phyloP scores from a whole-genome alignment of 208 protist species.

The Zelonia costaricensis region DNA sequence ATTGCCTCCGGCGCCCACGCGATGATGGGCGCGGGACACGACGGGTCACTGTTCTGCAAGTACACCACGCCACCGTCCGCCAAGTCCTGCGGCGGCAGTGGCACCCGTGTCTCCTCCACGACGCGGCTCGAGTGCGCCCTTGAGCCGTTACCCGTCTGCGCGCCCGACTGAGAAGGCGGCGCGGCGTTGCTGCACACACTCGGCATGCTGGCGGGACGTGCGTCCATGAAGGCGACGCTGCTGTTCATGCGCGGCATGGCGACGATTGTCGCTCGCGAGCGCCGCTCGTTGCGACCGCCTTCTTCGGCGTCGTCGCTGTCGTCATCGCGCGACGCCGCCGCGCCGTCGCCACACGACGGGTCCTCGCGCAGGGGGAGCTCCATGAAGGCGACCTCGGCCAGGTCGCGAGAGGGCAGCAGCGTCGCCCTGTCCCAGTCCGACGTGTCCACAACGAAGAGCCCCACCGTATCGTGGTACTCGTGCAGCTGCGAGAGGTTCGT shows the following conservation, averaged over 20 bases:
- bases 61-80: slow-evolving; percentile 10
- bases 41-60: slow-evolving; percentile 23
- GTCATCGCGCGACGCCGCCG: neutral
- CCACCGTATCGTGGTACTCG: slow-evolving; percentile 66
- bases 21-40: slow-evolving; percentile 49
- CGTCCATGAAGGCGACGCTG: slow-evolving; percentile 6
- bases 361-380: slow-evolving; percentile 32
- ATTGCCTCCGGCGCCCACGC: slow-evolving; percentile 58
- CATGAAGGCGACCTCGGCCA: slow-evolving; percentile 42
- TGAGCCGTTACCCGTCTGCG: too few species aligned
- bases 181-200: neutral
- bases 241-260: neutral
- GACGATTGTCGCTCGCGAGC: neutral
- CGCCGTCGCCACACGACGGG: neutral
- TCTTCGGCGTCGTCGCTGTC: neutral
- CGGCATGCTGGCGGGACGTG: neutral
- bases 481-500: slow-evolving; percentile 39
- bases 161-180: neutral
- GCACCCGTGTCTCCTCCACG: too few species aligned
- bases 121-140: too few species aligned
- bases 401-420: slow-evolving; percentile 26
- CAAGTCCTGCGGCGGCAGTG: neutral
- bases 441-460: slow-evolving; percentile 67
- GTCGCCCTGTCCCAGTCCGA: slow-evolving; percentile 62
- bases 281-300: neutral